Percentiles rank a stretch among this genome's conserved stretches.
Evolutionary conservation across 495 filamentous ascomycete genomes (phyloP).

Genomic region (Penicillium manginii): DNA sequence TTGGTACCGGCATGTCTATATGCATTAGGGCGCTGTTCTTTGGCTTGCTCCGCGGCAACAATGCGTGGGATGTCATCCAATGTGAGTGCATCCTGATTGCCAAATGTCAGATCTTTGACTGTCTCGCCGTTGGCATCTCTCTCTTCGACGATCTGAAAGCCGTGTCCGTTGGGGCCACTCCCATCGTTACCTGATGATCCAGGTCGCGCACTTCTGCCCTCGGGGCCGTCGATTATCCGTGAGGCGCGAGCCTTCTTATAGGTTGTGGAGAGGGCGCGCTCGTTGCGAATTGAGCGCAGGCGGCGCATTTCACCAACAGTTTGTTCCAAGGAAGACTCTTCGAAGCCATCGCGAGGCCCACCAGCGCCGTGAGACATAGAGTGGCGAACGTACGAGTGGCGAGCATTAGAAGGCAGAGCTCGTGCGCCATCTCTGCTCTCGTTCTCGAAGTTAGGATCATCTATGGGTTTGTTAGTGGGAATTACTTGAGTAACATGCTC

Average conservation of each 20-base stretch:
- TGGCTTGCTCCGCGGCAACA: constrained; percentile 91
- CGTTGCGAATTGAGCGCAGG: constrained; percentile 88
- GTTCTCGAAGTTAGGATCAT: constrained; percentile 74
- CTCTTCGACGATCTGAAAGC: constrained; percentile 86
- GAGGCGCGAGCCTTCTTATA: constrained; percentile 89
- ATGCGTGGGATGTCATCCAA: constrained; percentile 98
- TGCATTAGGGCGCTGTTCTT: constrained; percentile 86
- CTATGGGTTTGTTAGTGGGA: constrained; percentile 39
- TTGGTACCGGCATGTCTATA: constrained; percentile 75
- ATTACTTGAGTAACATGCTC: constrained; percentile 9
- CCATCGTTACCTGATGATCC: constrained; percentile 77
- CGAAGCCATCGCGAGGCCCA: constrained; percentile 55
- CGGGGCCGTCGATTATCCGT: constrained; percentile 88
- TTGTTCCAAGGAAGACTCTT: constrained; percentile 86
- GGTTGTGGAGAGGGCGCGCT: constrained; percentile 89
- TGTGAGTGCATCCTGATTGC: constrained; percentile 87
- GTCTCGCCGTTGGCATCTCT: constrained; percentile 72
- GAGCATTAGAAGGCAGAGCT: constrained; percentile 42
- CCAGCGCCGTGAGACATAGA: constrained; percentile 72
- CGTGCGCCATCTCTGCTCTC: constrained; percentile 69
- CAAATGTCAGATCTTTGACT: constrained; percentile 78
- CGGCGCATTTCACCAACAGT: constrained; percentile 93
- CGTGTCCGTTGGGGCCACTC: constrained; percentile 57
- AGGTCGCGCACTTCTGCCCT: constrained; percentile 74
- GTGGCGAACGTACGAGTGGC: constrained; percentile 68